phyloP scores from a whole-genome alignment of 1,284 basidiomycete genomes.

The Fomitopsis schrenkii region DNA sequence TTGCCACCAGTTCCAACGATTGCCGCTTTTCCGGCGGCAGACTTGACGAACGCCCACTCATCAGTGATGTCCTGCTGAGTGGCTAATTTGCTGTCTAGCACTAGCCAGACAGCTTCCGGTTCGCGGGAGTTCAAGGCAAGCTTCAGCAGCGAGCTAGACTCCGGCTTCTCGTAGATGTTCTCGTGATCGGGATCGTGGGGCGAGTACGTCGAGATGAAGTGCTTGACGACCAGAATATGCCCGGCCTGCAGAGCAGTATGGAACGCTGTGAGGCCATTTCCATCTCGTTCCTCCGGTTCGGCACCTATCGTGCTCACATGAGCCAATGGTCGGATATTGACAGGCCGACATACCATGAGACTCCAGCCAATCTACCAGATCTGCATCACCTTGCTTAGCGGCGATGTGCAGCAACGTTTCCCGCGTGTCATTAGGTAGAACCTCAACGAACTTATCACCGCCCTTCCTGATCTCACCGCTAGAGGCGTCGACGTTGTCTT shows the following conservation, averaged over 20 bases:
- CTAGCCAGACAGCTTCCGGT: slow-evolving; percentile 57
- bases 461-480: slow-evolving; percentile 62
- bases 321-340: neutral
- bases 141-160: slow-evolving; percentile 41
- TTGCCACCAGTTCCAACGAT: slow-evolving; percentile 24
- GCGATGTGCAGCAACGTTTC: slow-evolving; percentile 71
- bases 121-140: slow-evolving; percentile 54
- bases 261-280: slow-evolving; percentile 53
- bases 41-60: slow-evolving; percentile 47
- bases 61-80: slow-evolving; percentile 42
- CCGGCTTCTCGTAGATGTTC: slow-evolving; percentile 41
- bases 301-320: slow-evolving; percentile 43
- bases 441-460: slow-evolving; percentile 47
- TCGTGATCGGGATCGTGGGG: slow-evolving; percentile 46
- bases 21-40: slow-evolving; percentile 28
- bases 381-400: slow-evolving; percentile 45
- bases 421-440: slow-evolving; percentile 44
- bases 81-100: slow-evolving; percentile 55
- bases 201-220: slow-evolving; percentile 56
- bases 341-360: slow-evolving; percentile 51
- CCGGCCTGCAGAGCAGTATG: slow-evolving; percentile 59
- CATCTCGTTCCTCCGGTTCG: slow-evolving; percentile 64
- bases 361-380: slow-evolving; percentile 64
- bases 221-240: slow-evolving; percentile 42
- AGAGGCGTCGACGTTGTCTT: slow-evolving; percentile 62